A percentile compares a stretch with the other conserved stretches of the same genome.
These are phyloP conservation scores for Diaporthe vaccinii DNA, from an alignment of 2,329 filamentous ascomycete species.

Conservation along the genomic window DNA sequence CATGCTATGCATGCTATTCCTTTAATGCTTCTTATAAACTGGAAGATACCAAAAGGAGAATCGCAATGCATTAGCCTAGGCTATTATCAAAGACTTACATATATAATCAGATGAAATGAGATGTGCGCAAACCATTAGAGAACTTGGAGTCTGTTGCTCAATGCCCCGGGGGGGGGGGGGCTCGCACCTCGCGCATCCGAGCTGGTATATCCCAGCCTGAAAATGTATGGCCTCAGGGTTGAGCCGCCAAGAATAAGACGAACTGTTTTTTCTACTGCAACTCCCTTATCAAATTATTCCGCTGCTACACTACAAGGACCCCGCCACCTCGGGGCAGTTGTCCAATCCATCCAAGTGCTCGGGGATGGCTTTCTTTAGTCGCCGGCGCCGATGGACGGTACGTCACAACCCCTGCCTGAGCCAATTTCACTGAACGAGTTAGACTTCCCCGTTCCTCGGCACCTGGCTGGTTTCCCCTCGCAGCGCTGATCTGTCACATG, in stretches of 20 bases:
- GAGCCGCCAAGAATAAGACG: not conserved
- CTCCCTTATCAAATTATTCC: not conserved
- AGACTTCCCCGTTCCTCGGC: conserved; percentile 7
- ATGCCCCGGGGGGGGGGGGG: too few relatives aligned
- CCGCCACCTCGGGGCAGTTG: not conserved
- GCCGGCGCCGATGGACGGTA: conserved; percentile 18
- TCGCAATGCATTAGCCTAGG: too few relatives aligned
- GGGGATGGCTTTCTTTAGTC: conserved; percentile 7
- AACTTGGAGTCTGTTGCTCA: too few relatives aligned
- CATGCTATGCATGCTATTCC: too few relatives aligned
- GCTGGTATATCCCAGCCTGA: too few relatives aligned
- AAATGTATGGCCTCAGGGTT: not conserved
- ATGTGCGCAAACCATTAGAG: too few relatives aligned
- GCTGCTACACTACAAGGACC: not conserved
- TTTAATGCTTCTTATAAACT: too few relatives aligned
- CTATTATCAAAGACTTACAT: too few relatives aligned
- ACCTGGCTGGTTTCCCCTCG: conserved; percentile 6
- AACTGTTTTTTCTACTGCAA: not conserved
- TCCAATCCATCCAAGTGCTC: conserved; percentile 6
- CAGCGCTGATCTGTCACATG: conserved; percentile 18
- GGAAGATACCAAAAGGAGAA: too few relatives aligned
- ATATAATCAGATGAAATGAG: too few relatives aligned
- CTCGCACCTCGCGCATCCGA: too few relatives aligned
- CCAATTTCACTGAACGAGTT: not conserved
- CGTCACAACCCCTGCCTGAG: conserved; percentile 16